Conservation (phyloP, 805 yeast species). For the Candida maltosa region DNA sequence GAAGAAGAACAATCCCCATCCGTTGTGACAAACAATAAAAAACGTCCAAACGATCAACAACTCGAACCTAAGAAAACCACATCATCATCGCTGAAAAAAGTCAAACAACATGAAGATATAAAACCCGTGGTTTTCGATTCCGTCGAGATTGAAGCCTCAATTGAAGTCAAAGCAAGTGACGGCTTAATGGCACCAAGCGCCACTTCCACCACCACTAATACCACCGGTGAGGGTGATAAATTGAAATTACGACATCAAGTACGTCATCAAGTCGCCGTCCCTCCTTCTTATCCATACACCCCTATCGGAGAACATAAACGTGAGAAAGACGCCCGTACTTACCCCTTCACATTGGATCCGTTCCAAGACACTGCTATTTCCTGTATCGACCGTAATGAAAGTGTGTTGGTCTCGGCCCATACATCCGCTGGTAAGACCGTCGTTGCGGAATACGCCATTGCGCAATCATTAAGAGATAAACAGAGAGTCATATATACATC, state of each 20-base stretch:
- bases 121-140: constrained; percentile 82
- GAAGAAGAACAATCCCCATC: constrained; percentile 7
- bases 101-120: constrained; percentile 34
- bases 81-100: constrained; percentile 19
- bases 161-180: constrained; percentile 55
- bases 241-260: constrained; percentile 87
- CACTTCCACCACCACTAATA: constrained; percentile 31
- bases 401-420: constrained; percentile 95
- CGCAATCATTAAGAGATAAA: constrained; percentile 86
- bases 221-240: constrained; percentile 30
- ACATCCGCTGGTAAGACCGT: constrained; percentile 98
- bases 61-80: constrained; percentile 22
- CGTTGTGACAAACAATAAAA: background rate
- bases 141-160: constrained; percentile 82
- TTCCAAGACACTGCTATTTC: constrained; percentile 96
- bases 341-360: constrained; percentile 93
- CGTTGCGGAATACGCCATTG: constrained; percentile 95
- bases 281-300: constrained; percentile 82
- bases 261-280: constrained; percentile 95
- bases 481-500: constrained; percentile 95
- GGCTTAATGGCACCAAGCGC: constrained; percentile 5
- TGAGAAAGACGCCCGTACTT: constrained; percentile 73
- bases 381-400: constrained; percentile 91
- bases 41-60: constrained; percentile 3
- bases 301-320: constrained; percentile 90